Evolutionary conservation across 768 basidiomycete species (phyloP), one percentile per base, ranked within the genome.

Genomic region (Suillus ampliporus): DNA sequence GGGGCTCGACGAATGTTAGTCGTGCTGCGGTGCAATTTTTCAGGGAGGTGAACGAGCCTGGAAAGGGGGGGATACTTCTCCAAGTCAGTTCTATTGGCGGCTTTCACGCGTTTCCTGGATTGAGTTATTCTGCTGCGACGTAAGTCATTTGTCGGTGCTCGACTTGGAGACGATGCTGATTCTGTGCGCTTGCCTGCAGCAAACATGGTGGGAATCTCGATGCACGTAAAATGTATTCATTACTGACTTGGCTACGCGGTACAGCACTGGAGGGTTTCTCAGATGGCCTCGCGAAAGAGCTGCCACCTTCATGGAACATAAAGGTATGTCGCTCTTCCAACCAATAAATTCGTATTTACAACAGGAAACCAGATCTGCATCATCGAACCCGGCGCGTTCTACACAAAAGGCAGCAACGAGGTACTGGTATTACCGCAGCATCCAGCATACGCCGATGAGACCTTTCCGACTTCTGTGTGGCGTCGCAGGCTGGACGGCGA

Each of bases 41-140:
- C 66, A 70, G 77, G 19, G 75, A 78, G 58, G 70, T 69, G 5
- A 79, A 79, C 61, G 43, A 34, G 1, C 58, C 69, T 5, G 57
- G 61, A 3, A 53, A 57, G 26, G 67, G 69, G 2, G 67, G 65
- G 1, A 11, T 66, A 10, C 47, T 65, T n/a, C 31, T 72, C 60
- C 72, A 72, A 6, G 34, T 72, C 23, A 68, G 69, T 6, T 71
- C 68, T 6, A 62, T 19, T 3, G 65, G 61, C 34, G 72, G 72
- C 17, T 71, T 72, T 61, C 26, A 13, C 5, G 65, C 50, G 1
- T 47, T 61, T 23, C 62, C 71, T 13, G 62, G 67, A 21, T 64
- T 72, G 2, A 62, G 66, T 2, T 70, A 60, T 44, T 70, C 67
- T 50, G 63, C 40, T 58, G 70, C 69, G 11, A 66, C 63, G 64